Conservation (phyloP, 2,329 filamentous ascomycete species). For the Orbilia brochopaga region DNA sequence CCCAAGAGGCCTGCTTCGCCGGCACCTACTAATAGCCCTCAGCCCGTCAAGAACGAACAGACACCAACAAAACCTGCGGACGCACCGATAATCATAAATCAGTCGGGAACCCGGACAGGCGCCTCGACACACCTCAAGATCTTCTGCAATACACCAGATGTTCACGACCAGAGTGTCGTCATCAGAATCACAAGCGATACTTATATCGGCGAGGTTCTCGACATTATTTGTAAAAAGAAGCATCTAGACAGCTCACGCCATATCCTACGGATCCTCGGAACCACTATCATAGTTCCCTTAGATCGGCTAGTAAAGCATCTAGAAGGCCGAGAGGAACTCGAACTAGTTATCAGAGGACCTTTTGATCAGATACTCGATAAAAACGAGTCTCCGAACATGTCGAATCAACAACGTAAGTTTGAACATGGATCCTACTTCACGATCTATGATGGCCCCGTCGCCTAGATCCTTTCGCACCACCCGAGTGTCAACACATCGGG, state of each 20-base stretch:
- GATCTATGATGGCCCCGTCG: no score
- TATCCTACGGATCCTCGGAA: slow-evolving; percentile 76
- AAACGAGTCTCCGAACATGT: slow-evolving; percentile 45
- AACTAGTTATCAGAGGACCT: slow-evolving; percentile 77
- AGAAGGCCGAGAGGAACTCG: slow-evolving; percentile 75
- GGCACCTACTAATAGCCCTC: slow-evolving; percentile 13
- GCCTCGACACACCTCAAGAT: slow-evolving; percentile 54
- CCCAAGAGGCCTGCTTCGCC: slow-evolving; percentile 20
- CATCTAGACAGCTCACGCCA: slow-evolving; percentile 79
- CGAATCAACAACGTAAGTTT: slow-evolving; percentile 39
- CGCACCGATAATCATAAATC: slow-evolving; percentile 31
- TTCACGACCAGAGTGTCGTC: slow-evolving; percentile 70
- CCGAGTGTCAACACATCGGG: no score
- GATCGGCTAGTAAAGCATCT: slow-evolving; percentile 81
- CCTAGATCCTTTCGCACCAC: no score
- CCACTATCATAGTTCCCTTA: slow-evolving; percentile 68
- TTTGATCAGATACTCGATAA: slow-evolving; percentile 66
- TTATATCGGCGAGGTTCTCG: slow-evolving; percentile 81
- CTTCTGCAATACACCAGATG: slow-evolving; percentile 54
- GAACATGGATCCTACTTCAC: background rate
- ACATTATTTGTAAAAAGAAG: slow-evolving; percentile 76
- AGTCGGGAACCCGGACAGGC: slow-evolving; percentile 50
- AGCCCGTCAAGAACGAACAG: slow-evolving; percentile 21
- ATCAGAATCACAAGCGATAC: slow-evolving; percentile 80
- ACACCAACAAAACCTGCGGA: slow-evolving; percentile 40